Conservation (phyloP, 345 rosid genomes). For the Bruguiera gymnorhiza region DNA sequence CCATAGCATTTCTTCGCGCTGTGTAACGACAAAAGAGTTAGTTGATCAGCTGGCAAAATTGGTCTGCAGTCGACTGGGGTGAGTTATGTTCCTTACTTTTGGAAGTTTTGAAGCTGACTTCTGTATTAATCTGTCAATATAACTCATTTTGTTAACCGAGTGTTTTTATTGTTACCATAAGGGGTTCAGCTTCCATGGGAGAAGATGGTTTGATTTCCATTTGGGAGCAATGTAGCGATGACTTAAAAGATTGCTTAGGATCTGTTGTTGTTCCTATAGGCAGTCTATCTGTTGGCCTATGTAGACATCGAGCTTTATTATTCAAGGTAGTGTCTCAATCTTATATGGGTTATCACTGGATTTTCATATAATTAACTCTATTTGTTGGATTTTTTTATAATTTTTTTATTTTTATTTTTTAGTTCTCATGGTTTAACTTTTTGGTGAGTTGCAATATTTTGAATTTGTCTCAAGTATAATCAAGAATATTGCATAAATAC, state of each 20-base stretch:
- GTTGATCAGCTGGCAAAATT: slow-evolving; percentile 95
- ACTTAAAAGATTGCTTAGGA: slow-evolving; percentile 78
- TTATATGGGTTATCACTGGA: neutral
- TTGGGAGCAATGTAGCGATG: slow-evolving; percentile 79
- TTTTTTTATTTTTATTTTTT: neutral
- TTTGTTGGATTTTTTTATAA: neutral
- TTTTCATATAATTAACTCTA: neutral
- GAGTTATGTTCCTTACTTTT: slow-evolving; percentile 32
- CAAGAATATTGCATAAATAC: neutral
- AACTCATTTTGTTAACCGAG: slow-evolving; percentile 24
- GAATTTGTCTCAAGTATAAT: neutral
- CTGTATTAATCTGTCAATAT: neutral
- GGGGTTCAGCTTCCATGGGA: slow-evolving; percentile 63
- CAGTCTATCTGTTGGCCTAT: slow-evolving; percentile 83
- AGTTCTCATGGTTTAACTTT: neutral
- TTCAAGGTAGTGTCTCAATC: slow-evolving; percentile 57
- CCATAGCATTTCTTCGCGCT: slow-evolving; percentile 59
- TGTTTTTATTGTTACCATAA: slow-evolving; percentile 33
- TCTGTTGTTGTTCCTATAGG: slow-evolving; percentile 90
- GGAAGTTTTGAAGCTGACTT: slow-evolving; percentile 6
- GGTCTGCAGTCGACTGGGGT: slow-evolving; percentile 92
- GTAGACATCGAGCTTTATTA: slow-evolving; percentile 93
- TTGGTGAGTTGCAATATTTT: neutral
- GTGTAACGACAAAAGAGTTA: slow-evolving; percentile 76
- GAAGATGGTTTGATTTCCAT: slow-evolving; percentile 67